A percentile compares a stretch with the other conserved stretches of the same genome.
Evolutionary conservation across 345 rosid species (phyloP).

Genomic region (Garcia nutans): DNA sequence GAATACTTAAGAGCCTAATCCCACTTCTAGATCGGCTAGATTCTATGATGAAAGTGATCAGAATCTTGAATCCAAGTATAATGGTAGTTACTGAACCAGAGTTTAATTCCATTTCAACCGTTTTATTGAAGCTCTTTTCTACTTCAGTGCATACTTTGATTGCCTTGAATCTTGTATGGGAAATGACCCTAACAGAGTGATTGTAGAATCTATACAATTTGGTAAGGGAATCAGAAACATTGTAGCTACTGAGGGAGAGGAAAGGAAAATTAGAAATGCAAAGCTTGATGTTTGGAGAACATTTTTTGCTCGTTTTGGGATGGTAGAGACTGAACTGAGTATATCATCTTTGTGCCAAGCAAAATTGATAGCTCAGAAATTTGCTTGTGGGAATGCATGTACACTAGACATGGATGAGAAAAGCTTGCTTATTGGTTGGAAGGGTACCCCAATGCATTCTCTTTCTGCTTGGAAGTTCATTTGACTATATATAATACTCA

Average conservation of each 20-base stretch:
- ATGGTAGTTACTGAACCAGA: slow-evolving; percentile 55
- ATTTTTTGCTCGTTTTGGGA: slow-evolving; percentile 37
- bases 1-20: slow-evolving; percentile 21
- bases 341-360: slow-evolving; percentile 40
- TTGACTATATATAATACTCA: background rate
- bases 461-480: slow-evolving; percentile 32
- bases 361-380: slow-evolving; percentile 28
- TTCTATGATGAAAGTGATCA: slow-evolving; percentile 40
- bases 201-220: slow-evolving; percentile 25
- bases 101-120: slow-evolving; percentile 47
- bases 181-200: slow-evolving; percentile 25
- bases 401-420: slow-evolving; percentile 37
- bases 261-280: slow-evolving; percentile 39
- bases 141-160: slow-evolving; percentile 41
- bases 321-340: slow-evolving; percentile 46
- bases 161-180: slow-evolving; percentile 38
- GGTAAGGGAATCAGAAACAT: slow-evolving; percentile 34
- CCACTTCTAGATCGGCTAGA: slow-evolving; percentile 40
- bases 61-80: slow-evolving; percentile 33
- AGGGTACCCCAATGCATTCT: slow-evolving; percentile 45
- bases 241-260: slow-evolving; percentile 42
- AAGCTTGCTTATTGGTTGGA: slow-evolving; percentile 46
- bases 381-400: slow-evolving; percentile 34
- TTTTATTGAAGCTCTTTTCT: slow-evolving; percentile 45
- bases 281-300: slow-evolving; percentile 49